These are phyloP conservation scores for Pugionium dolabratum DNA, from an alignment of 345 rosid species.

Conservation along the genomic window DNA sequence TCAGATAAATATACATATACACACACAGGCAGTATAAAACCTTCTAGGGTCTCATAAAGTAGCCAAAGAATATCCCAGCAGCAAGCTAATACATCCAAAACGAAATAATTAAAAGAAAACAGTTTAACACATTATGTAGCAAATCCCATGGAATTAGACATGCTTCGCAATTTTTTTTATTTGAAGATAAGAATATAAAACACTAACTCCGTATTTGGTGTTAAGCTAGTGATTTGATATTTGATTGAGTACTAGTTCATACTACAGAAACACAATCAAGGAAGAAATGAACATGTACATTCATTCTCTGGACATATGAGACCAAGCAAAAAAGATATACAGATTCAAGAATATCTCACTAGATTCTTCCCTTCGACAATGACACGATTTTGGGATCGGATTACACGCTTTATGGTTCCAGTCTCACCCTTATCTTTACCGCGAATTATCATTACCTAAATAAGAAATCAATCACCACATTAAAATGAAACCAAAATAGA, in stretches of 20 bases:
- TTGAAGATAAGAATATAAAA: background rate
- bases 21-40: background rate
- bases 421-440: conserved; percentile 91
- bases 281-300: background rate
- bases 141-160: background rate
- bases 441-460: conserved; percentile 76
- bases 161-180: background rate
- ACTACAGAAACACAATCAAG: background rate
- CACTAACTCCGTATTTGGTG: background rate
- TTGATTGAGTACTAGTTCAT: background rate
- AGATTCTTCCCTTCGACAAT: conserved; percentile 90
- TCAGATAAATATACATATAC: background rate
- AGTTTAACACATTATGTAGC: background rate
- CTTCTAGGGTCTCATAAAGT: background rate
- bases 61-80: background rate
- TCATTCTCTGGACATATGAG: background rate
- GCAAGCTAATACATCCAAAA: conserved; percentile 1
- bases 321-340: background rate
- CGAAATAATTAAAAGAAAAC: background rate
- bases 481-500: conserved; percentile 11
- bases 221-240: background rate
- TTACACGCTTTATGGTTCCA: conserved; percentile 69
- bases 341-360: conserved; percentile 41
- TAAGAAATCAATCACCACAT: background rate
- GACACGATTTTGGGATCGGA: conserved; percentile 86